These are phyloP conservation scores for Fusarium burgessii DNA, from an alignment of 2,329 filamentous ascomycete species.

Conservation along the genomic window DNA sequence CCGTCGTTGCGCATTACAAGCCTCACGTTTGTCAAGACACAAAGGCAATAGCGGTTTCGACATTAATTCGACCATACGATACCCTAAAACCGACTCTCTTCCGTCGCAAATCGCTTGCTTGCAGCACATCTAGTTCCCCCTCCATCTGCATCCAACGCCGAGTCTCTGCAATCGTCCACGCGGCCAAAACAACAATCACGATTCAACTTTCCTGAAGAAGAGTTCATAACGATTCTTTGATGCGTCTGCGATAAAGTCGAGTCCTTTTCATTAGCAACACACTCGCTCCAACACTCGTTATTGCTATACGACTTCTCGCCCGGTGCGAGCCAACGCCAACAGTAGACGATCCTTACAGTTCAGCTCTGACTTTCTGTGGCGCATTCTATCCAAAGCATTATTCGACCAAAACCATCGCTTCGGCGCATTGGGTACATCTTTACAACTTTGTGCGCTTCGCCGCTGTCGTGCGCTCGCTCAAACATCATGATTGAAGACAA, in stretches of 20 bases:
- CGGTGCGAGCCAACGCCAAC: slow-evolving; percentile 43
- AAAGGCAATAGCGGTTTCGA: slow-evolving; percentile 27
- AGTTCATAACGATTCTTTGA: slow-evolving; percentile 27
- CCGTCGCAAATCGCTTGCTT: slow-evolving; percentile 29
- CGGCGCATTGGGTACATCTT: slow-evolving; percentile 23
- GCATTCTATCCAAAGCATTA: slow-evolving; percentile 13
- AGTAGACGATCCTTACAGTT: slow-evolving; percentile 18
- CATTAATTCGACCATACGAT: slow-evolving; percentile 29
- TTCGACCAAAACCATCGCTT: slow-evolving; percentile 3
- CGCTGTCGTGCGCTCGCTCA: slow-evolving; percentile 33
- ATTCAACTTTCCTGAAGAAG: not conserved
- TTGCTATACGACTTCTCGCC: slow-evolving; percentile 36
- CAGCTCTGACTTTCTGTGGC: slow-evolving; percentile 14
- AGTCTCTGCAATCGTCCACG: slow-evolving; percentile 16
- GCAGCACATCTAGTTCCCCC: slow-evolving; percentile 6
- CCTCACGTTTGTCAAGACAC: slow-evolving; percentile 30
- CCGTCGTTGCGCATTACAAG: slow-evolving; percentile 40
- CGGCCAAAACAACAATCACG: slow-evolving; percentile 9
- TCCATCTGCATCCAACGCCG: slow-evolving; percentile 8
- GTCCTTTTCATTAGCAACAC: not conserved
- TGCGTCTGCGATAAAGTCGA: slow-evolving; percentile 40
- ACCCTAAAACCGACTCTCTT: slow-evolving; percentile 24
- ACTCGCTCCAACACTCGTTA: slow-evolving; percentile 33
- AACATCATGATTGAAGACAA: slow-evolving; percentile 55
- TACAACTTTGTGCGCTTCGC: slow-evolving; percentile 30